Base-by-base conservation (phyloP, 2,329 filamentous ascomycete genomes). In the Paracamarosporium sp. region DNA sequence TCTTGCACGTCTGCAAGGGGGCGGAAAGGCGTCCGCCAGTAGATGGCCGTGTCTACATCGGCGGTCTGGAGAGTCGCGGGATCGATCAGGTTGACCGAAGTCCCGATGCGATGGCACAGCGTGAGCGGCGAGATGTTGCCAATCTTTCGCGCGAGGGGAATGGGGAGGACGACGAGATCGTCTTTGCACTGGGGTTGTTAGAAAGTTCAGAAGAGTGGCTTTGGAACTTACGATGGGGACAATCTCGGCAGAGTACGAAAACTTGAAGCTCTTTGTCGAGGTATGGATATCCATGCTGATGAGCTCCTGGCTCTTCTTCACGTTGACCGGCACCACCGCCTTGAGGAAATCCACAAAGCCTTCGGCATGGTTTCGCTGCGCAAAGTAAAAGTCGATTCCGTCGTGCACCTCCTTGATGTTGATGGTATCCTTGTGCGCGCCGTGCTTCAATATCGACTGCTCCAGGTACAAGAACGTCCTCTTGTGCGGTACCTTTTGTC, bases 341-440 rank as follows among this genome's bases (percentile, higher is more conserved):
- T 87, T 88, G 60, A 97, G 81, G 76, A 97, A 96, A 77, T 98
- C 93, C 60, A 96, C 87, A 75, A 97, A 94, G 71, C 91, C 93
- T 72, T 96, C 92, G 7, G 93, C 94, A 68, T 96, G 91, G 72
- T 97, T 99, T 69, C 92, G 85, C 57, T 90, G 88, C 0, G 92
- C 86, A 73, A 95, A 99, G 83, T 89, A 99, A 77, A 99, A 99
- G 76, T 99, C 95, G 58, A 99, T 88, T 1, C 95, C 95, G 68
- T 97, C 93, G 78, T 93, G 93, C 27, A 92, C 91, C 79, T 99
- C 95, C 76, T 96, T 97, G 80, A 99, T 99, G 77, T 98, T 99
- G 79, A 97, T 93, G 0, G 94, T 95, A 67, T 99, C 93, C 64
- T 88, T 75, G 62, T 76, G 73, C 4, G 94, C 95, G 55, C 87